These are phyloP conservation scores for Magnusiomyces tetraspermus DNA, from an alignment of 1,139 yeast genomes.

Conservation along the genomic window DNA sequence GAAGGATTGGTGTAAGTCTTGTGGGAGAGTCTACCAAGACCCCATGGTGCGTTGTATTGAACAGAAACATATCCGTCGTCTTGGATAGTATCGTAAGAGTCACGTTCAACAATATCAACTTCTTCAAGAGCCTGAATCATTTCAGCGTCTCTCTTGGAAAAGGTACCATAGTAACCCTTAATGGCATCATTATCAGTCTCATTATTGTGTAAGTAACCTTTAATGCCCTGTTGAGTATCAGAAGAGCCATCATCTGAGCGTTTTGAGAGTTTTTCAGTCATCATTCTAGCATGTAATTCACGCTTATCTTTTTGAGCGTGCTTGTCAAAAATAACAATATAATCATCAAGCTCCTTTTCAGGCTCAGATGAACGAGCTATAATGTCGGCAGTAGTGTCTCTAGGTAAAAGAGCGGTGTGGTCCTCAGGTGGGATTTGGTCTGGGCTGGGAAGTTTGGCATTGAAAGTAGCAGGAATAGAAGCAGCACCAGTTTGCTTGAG, in stretches of 20 bases:
- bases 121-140: slow-evolving; percentile 36
- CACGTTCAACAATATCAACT: slow-evolving; percentile 43
- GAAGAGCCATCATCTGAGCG: background rate
- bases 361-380: background rate
- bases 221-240: background rate
- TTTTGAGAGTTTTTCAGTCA: slow-evolving; percentile 6
- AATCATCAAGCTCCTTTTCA: background rate
- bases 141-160: slow-evolving; percentile 27
- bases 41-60: slow-evolving; percentile 39
- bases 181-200: slow-evolving; percentile 41
- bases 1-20: slow-evolving; percentile 15
- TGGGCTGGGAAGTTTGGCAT: background rate
- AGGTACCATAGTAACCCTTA: slow-evolving; percentile 25
- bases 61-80: slow-evolving; percentile 10
- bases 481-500: background rate
- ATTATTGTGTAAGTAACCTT: slow-evolving; percentile 36
- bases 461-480: background rate
- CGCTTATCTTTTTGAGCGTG: slow-evolving; percentile 8
- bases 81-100: slow-evolving; percentile 29
- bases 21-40: slow-evolving; percentile 45
- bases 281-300: slow-evolving; percentile 16
- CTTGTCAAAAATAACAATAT: slow-evolving; percentile 12
- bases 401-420: background rate
- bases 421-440: background rate
- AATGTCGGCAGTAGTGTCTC: background rate